Evolutionary conservation across 768 basidiomycete genomes (phyloP).

Genomic region (Tephrocybe sp.): DNA sequence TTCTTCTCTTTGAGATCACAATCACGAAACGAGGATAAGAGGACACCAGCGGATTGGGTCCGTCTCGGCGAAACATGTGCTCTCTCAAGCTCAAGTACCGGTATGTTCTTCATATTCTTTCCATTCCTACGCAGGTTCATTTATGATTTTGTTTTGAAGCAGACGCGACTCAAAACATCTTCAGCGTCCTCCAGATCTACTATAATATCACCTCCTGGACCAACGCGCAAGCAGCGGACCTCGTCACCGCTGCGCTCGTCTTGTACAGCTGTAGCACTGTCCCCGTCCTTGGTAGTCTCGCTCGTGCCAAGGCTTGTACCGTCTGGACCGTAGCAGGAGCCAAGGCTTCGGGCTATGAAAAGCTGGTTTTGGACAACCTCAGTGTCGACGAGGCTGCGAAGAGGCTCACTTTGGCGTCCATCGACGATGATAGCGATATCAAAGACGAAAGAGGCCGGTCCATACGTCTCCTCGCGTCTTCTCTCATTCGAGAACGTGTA

Average conservation of each 20-base stretch:
- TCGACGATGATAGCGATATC: constrained; percentile 7
- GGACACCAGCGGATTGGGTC: constrained; percentile 26
- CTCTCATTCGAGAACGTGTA: constrained; percentile 51
- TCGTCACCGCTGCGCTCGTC: constrained; percentile 59
- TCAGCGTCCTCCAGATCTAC: constrained; percentile 55
- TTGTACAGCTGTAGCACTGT: constrained; percentile 32
- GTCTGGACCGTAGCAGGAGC: constrained; percentile 31
- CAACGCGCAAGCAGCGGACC: constrained; percentile 42
- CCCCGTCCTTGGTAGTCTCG: constrained; percentile 35
- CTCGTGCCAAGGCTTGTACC: constrained; percentile 39
- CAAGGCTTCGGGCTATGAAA: constrained; percentile 39
- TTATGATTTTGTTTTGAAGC: too few species aligned
- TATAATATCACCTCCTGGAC: constrained; percentile 45
- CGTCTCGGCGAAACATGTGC: constrained; percentile 31
- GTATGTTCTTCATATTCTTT: background rate
- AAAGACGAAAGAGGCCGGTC: constrained; percentile 30
- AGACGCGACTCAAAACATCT: constrained; percentile 21
- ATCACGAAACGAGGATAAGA: constrained; percentile 1
- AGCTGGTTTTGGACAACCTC: constrained; percentile 52
- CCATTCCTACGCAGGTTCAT: too few species aligned
- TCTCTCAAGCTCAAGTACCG: constrained; percentile 27
- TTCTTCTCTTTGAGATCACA: background rate
- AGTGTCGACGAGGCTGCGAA: constrained; percentile 53
- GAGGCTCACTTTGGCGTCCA: constrained; percentile 24
- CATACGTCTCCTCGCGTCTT: constrained; percentile 50